Percentiles rank a stretch among this genome's conserved stretches.
Evolutionary conservation across 2,329 filamentous ascomycete genomes (phyloP).

Genomic region (Cytospora paraplurivora): DNA sequence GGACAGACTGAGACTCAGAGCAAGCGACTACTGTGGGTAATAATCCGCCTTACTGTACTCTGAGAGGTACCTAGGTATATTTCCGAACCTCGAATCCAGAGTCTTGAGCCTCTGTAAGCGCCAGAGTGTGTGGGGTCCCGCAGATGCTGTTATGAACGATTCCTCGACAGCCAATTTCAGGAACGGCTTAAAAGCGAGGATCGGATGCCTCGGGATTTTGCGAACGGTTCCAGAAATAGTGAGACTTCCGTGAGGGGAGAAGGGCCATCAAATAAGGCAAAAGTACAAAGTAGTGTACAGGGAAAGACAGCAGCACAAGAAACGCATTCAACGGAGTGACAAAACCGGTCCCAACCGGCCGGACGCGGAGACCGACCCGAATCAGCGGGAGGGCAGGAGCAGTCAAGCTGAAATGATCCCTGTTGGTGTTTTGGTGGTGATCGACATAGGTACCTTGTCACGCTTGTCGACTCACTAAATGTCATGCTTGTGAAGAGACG

Average conservation of each 20-base stretch:
- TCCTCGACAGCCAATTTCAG: background rate
- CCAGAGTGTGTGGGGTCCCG: background rate
- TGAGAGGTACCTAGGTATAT: too few species aligned
- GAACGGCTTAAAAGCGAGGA: background rate
- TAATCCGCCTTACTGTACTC: background rate
- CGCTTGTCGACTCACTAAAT: too few species aligned
- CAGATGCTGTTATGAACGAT: background rate
- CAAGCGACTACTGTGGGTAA: background rate
- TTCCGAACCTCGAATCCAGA: too few species aligned
- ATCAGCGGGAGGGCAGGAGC: too few species aligned
- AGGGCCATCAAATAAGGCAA: background rate
- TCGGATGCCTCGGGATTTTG: background rate
- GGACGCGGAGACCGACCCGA: conserved; percentile 8
- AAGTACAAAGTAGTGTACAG: background rate
- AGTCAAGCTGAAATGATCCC: too few species aligned
- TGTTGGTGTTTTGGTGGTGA: too few species aligned
- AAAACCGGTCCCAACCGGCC: conserved; percentile 13
- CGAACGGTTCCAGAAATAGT: background rate
- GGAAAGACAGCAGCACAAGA: background rate
- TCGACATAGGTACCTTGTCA: too few species aligned
- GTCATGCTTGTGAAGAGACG: too few species aligned
- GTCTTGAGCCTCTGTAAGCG: background rate
- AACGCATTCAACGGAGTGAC: background rate
- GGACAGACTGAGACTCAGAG: background rate
- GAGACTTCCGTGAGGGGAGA: background rate